Evolutionary conservation across 2,329 filamentous ascomycete species (phyloP), one percentile per base, ranked within the genome.

Genomic region (Penicillium polonicum): DNA sequence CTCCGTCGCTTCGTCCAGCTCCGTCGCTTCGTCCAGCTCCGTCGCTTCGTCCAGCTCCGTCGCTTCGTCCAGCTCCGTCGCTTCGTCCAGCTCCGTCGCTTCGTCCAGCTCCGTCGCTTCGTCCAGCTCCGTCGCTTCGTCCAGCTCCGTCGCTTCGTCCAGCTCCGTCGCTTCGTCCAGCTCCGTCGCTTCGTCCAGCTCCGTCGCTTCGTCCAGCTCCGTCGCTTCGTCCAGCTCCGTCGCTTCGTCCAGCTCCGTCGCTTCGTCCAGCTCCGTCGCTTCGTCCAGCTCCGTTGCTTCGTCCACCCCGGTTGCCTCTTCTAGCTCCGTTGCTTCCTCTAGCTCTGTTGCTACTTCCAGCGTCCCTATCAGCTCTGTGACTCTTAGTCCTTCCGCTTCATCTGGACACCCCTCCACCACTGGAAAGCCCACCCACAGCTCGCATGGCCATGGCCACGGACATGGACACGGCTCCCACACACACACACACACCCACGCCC

Each of bases 181-280:
- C 41, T 23, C 50, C 9, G 45, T 31, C 33, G 36, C 17, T 1
- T 48, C 41, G 9, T 55, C 64, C 5, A 62, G 56, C 58, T 54
- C 62, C 0, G 38, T 41, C 2, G 19, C 23, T 12, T 25, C 44
- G 12, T 52, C 55, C 3, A 44, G 31, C 39, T 36, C 51, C 5
- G 38, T 43, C 12, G 27, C 29, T 1, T 33, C 43, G 5, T 59
- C 64, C 6, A 61, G 48, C 55, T 52, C 31, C 0, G 35, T 9
- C 6, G 36, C 31, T 10, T 29, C 51, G 1, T n/a, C 42, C 8
- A 31, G 5, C 43, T 29, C 42, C 0, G 41, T 25, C 9, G 27
- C 36, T 4, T 23, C 53, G 12, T 42, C 54, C 5, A 43, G 19
- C 21, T 25, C 39, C 2, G 41, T 17, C 8, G 33, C 36, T 4